Conservation (phyloP, 2,329 filamentous ascomycete species). For the Phialophora expanda region DNA sequence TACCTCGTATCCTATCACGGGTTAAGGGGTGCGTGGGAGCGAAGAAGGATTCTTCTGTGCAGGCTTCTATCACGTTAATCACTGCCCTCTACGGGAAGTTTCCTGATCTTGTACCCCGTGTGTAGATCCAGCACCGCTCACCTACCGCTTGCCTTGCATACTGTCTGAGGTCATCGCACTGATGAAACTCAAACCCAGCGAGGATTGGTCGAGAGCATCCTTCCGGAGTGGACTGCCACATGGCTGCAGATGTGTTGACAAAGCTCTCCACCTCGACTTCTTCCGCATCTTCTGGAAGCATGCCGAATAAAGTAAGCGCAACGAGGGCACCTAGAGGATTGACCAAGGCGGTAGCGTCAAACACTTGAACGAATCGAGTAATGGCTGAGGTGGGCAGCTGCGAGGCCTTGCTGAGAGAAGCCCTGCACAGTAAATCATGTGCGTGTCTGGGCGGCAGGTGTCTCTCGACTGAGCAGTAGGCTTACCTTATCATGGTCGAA, state of each 20-base stretch:
- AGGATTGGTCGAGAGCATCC: not conserved
- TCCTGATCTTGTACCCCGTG: conserved; percentile 4
- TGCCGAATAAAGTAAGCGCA: conserved; percentile 5
- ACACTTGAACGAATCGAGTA: conserved; percentile 10
- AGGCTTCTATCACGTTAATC: not conserved
- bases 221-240: not conserved
- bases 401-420: not conserved
- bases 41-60: conserved; percentile 2
- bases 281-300: conserved; percentile 13
- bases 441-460: not conserved
- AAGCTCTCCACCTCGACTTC: not conserved
- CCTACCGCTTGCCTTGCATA: not conserved
- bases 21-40: not conserved
- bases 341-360: not conserved
- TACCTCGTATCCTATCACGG: not conserved
- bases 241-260: not conserved
- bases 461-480: not conserved
- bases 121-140: not conserved
- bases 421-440: not conserved
- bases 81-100: not conserved
- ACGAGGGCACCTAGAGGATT: not conserved
- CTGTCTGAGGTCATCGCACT: not conserved
- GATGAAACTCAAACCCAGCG: not conserved
- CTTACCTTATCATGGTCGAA: not conserved
- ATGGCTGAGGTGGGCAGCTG: not conserved